These are phyloP conservation scores for Xylariales sp. DNA, from an alignment of 2,329 filamentous ascomycete species.

Conservation along the genomic window DNA sequence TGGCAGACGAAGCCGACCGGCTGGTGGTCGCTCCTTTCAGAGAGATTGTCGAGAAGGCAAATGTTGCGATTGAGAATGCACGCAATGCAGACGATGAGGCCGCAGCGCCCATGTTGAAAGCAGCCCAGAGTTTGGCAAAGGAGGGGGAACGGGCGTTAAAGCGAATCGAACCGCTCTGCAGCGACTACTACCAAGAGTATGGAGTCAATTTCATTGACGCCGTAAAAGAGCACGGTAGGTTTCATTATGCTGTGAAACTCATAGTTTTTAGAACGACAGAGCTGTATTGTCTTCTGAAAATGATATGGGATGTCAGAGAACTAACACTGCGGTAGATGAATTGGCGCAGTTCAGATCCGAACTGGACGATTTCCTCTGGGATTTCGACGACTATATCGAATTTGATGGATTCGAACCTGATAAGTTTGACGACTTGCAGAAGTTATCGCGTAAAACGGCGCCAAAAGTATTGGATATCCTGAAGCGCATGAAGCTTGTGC, in stretches of 20 bases:
- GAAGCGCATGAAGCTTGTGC: slow-evolving; percentile 46
- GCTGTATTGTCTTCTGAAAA: too few species aligned
- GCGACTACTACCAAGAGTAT: slow-evolving; percentile 43
- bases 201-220: slow-evolving; percentile 44
- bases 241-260: slow-evolving; percentile 1
- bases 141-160: slow-evolving; percentile 46
- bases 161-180: slow-evolving; percentile 47
- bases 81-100: slow-evolving; percentile 28
- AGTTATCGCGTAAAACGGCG: slow-evolving; percentile 42
- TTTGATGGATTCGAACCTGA: slow-evolving; percentile 44
- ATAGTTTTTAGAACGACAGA: too few species aligned
- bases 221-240: slow-evolving; percentile 49
- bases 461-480: slow-evolving; percentile 46
- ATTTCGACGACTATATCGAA: slow-evolving; percentile 52
- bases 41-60: slow-evolving; percentile 49
- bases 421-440: slow-evolving; percentile 45
- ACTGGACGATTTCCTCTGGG: slow-evolving; percentile 48
- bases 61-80: slow-evolving; percentile 41
- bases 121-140: slow-evolving; percentile 41
- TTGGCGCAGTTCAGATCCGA: slow-evolving; percentile 43
- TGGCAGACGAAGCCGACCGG: slow-evolving; percentile 27
- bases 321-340: too few species aligned
- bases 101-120: slow-evolving; percentile 40
- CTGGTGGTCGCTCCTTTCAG: slow-evolving; percentile 47
- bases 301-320: too few species aligned